Evolutionary conservation across 306 rosid genomes (phyloP).

Genomic region (Dalbergia oliveri): DNA sequence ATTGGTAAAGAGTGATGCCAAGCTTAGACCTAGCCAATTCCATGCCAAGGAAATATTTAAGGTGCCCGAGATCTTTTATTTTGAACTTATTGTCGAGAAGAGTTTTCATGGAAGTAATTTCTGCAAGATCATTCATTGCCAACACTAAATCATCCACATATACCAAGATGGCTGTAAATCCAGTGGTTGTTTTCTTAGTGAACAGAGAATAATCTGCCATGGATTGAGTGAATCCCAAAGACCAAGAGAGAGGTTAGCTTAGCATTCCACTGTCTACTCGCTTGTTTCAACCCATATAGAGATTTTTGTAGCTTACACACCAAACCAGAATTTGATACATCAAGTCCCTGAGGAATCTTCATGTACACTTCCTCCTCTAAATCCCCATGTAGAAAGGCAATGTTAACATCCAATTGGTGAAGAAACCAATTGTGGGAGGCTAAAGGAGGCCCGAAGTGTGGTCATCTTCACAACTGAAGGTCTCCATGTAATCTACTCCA

Average conservation of each 20-base stretch:
- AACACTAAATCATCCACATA: too few species aligned
- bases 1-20: not conserved
- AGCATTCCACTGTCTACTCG: too few species aligned
- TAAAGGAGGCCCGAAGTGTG: not conserved
- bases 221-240: not conserved
- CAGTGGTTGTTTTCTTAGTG: not conserved
- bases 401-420: not conserved
- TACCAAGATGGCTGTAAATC: not conserved
- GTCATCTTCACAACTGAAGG: not conserved
- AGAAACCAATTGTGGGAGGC: too few species aligned
- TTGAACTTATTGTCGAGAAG: not conserved
- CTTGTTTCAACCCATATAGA: not conserved
- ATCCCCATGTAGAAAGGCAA: not conserved
- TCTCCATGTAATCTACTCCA: not conserved
- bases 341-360: too few species aligned
- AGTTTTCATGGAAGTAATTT: too few species aligned
- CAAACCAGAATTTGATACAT: not conserved
- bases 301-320: not conserved
- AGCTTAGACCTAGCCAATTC: too few species aligned
- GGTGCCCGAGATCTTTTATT: not conserved
- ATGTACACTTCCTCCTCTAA: too few species aligned
- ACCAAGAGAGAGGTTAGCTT: too few species aligned
- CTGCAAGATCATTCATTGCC: too few species aligned
- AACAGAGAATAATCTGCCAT: not conserved
- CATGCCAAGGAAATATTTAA: not conserved